A percentile compares a stretch with the other conserved stretches of the same genome.
phyloP scores from a whole-genome alignment of 208 protist genomes.

The Trichomonas gallinae region DNA sequence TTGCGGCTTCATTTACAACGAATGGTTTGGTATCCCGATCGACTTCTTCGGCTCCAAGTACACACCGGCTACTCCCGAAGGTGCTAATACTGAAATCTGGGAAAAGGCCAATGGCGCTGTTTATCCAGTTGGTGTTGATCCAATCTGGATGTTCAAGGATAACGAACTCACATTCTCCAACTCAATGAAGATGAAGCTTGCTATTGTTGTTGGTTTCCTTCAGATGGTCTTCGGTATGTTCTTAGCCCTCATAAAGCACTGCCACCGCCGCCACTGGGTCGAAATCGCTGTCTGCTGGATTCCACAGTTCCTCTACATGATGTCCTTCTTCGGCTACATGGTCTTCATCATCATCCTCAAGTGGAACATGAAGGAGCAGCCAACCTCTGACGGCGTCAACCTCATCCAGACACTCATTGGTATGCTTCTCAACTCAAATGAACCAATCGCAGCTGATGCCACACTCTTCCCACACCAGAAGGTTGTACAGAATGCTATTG shows the following conservation, averaged over 20 bases:
- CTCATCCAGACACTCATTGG: not conserved
- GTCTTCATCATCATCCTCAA: slow-evolving; percentile 85
- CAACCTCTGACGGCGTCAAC: not conserved
- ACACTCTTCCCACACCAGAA: not conserved
- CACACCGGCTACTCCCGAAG: no score
- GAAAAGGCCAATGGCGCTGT: not conserved
- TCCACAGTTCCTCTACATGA: slow-evolving; percentile 83
- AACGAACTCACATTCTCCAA: slow-evolving; percentile 91
- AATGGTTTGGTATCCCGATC: slow-evolving; percentile 61
- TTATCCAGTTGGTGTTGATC: slow-evolving; percentile 54
- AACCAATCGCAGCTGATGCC: not conserved
- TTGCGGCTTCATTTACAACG: slow-evolving; percentile 90
- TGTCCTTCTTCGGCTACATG: slow-evolving; percentile 69
- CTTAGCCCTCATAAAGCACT: slow-evolving; percentile 65
- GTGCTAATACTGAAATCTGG: not conserved
- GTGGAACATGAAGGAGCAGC: slow-evolving; percentile 58
- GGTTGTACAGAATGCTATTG: not conserved
- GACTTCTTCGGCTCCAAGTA: slow-evolving; percentile 29
- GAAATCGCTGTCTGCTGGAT: slow-evolving; percentile 58
- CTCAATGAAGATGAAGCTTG: slow-evolving; percentile 95
- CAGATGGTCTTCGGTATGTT: slow-evolving; percentile 81
- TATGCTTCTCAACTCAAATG: not conserved
- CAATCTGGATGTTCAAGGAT: slow-evolving; percentile 43
- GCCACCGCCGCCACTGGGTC: slow-evolving; percentile 26
- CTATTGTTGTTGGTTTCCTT: slow-evolving; percentile 65